A percentile compares a stretch with the other conserved stretches of the same genome.
These are phyloP conservation scores for Nannochloris sp. DNA, from an alignment of 139 green algal species.

Conservation along the genomic window DNA sequence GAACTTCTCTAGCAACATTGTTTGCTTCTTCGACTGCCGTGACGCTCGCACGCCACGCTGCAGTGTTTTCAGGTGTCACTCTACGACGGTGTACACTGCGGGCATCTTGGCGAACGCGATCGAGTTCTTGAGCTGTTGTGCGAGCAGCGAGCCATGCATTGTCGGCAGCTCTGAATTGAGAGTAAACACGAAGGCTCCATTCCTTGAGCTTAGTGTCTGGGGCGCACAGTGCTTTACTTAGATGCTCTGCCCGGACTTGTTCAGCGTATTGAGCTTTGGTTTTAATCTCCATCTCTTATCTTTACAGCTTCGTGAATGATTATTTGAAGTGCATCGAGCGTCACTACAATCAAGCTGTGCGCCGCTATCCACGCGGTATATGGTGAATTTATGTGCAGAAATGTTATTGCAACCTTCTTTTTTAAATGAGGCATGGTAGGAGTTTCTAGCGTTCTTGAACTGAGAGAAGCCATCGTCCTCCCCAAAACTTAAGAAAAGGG, in stretches of 20 bases:
- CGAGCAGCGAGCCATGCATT: not conserved
- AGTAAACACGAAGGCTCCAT: not conserved
- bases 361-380: no score
- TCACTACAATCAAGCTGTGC: no score
- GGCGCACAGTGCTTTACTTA: not conserved
- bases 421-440: no score
- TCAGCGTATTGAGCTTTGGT: not conserved
- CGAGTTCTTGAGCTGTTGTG: not conserved
- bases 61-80: not conserved
- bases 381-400: no score
- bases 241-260: not conserved
- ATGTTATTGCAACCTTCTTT: no score
- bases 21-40: slow-evolving; percentile 26
- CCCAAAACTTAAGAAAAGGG: no score
- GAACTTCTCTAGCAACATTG: slow-evolving; percentile 5
- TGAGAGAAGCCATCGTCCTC: no score
- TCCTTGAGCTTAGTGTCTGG: not conserved
- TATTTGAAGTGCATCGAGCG: no score
- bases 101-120: not conserved
- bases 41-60: slow-evolving; percentile 26
- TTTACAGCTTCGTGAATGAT: no score
- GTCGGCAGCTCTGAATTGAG: not conserved
- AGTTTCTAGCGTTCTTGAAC: no score
- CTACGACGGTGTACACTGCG: not conserved
- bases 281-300: not conserved